Evolutionary conservation across 345 rosid genomes (phyloP), one percentile per base, ranked within the genome.

Genomic region (Populus alba): DNA sequence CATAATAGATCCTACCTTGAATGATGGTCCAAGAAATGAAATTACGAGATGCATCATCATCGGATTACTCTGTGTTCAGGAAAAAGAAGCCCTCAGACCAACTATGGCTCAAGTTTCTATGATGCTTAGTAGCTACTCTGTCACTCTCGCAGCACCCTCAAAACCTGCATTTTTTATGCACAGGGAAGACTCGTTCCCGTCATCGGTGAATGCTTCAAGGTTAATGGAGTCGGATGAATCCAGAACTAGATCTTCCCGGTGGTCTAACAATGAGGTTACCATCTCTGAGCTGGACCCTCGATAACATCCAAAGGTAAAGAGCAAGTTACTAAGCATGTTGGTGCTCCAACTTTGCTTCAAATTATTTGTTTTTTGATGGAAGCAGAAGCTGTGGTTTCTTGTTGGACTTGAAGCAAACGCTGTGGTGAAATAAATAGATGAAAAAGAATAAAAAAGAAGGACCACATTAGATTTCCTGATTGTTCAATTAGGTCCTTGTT

Each of bases 41-140:
- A 82, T 86, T 59, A 66, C 59, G 69, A 81, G 88, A 78, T 86
- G 94, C 78, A 76, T 93, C 49, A 90, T 89, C 76, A 82, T 90
- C 16, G 91, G 87, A 1, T 72, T 91, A 17, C 82, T 89, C 8
- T 91, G 91, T 10, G 87, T 87, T 70, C 97, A 92, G 77, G 88
- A 89, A 70, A 88, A 82, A 53, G 68, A 72, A 10, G 77, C 78
- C 11, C 1, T 29, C 0, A 83, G 89, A 39, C 91, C 67, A 27
- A 66, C n/a, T 2, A 75, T 66, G 78, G 66, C 78, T 23, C 11
- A 13, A 63, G 35, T 63, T 63, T 9, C 0, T 63, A 1, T 63
- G 7, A 66, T 65, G 38, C 68, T 29, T 11, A 29, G 9, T 29
- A 13, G 8, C 3, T 65, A 65, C 68, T 65, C 68, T 31, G 37